Percentiles rank a stretch among this genome's conserved stretches.
Evolutionary conservation across 2,329 filamentous ascomycete species (phyloP).

Genomic region (Phaeosphaeria sp.): DNA sequence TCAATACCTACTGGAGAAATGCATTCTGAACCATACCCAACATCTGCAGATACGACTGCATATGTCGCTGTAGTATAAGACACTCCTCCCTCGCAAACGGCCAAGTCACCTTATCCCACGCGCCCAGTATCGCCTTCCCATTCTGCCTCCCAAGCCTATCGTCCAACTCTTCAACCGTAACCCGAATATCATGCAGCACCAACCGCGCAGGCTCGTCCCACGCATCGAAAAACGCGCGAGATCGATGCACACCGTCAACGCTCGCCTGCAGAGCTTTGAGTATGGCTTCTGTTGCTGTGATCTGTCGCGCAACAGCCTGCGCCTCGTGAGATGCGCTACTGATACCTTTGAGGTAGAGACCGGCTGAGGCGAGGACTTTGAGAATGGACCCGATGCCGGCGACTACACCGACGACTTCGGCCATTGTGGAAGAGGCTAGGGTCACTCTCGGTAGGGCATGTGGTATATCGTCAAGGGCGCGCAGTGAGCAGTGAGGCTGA

Average conservation of each 20-base stretch:
- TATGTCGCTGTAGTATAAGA: background rate
- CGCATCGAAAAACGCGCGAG: background rate
- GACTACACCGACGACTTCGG: background rate
- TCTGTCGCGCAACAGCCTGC: background rate
- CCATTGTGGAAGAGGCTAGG: background rate
- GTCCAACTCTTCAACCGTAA: background rate
- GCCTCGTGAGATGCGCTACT: background rate
- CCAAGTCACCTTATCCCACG: background rate
- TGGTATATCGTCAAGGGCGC: too few species aligned
- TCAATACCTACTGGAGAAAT: background rate
- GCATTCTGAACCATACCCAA: background rate
- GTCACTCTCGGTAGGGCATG: too few species aligned
- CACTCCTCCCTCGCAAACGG: background rate
- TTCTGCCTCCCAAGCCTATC: background rate
- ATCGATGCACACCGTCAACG: background rate
- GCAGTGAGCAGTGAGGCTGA: too few species aligned
- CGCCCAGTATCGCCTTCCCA: background rate
- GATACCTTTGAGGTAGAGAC: background rate
- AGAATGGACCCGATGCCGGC: background rate
- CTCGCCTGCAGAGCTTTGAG: background rate
- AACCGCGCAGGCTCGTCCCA: background rate
- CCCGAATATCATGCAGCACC: background rate
- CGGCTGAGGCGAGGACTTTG: background rate
- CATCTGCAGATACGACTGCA: background rate
- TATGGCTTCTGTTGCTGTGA: constrained; percentile 1